Base-by-base conservation (phyloP, 306 rosid genomes). In the Casuarina glauca region DNA sequence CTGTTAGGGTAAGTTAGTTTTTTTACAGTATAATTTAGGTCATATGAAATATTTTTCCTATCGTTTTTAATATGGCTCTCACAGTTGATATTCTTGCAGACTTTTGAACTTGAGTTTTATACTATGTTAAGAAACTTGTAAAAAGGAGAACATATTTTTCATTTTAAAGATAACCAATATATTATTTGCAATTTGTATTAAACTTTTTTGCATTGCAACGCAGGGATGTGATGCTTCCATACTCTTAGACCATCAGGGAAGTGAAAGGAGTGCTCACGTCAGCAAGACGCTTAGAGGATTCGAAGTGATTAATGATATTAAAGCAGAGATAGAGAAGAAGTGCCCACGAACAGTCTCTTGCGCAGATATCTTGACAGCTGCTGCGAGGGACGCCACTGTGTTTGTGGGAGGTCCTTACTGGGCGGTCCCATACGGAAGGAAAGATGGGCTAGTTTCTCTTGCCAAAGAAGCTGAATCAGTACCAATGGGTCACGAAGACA, bases 151-250 rank as follows among this genome's bases (percentile, higher is more conserved):
- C 32, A 26, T 26, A 26, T 26, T 26, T 26, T 26, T 26, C 32
- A 26, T 26, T 26, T 26, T 26, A 26, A 26, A 26, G 32, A 26
- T 26, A 26, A 26, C 32, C 32, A 0, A 26, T 26, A 26, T 26
- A 26, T 26, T 26, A 26, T 26, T 26, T 26, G 0, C 32, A 26
- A 26, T 1, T 26, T 26, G 32, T 26, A 26, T 26, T 26, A 26
- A 26, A 26, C 3, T 26, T 54, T 13, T 17, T 35, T 62, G 7
- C 15, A 4, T 10, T 62, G 19, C 17, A 36, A 42, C 2, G 13
- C 17, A 94, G 98, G 98, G 98, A 57, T 94, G 97, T 39, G 97
- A 92, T 52, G 97, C 76, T 6, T 94, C 98, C 0, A 84, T 94
- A 81, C 82, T 94, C 9, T 74, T 94, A 64, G 82, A 90, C 57